Conservation (phyloP, 2,329 filamentous ascomycete species). For the Fusarium praegraminearum region DNA sequence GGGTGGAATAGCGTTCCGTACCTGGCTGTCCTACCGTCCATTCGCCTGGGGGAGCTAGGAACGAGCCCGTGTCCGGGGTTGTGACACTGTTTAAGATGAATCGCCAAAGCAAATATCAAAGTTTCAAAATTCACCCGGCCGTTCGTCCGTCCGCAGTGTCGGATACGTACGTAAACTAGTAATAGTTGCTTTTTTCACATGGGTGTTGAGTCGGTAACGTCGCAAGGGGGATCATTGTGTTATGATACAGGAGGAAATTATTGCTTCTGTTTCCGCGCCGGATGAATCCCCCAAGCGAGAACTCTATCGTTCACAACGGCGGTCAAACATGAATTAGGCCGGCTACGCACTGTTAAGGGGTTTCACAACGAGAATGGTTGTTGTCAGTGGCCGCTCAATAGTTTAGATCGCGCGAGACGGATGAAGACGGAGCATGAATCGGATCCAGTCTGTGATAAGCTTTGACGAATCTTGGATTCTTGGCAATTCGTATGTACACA, state of each 20-base stretch:
- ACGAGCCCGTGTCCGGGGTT: constrained; percentile 21
- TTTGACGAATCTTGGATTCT: constrained; percentile 15
- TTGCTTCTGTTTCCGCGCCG: constrained; percentile 12
- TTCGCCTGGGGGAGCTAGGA: constrained; percentile 26
- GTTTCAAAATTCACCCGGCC: constrained; percentile 35
- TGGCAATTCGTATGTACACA: constrained; percentile 3
- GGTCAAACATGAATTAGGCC: not conserved
- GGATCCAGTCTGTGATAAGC: constrained; percentile 19
- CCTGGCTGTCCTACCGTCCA: constrained; percentile 10
- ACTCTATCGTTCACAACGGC: not conserved
- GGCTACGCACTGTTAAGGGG: constrained; percentile 1
- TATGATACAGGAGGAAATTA: constrained; percentile 5
- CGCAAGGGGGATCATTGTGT: constrained; percentile 2
- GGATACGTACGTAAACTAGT: constrained; percentile 1
- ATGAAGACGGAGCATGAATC: constrained; percentile 5
- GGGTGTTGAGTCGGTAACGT: constrained; percentile 23
- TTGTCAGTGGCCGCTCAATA: not conserved
- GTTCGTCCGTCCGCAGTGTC: constrained; percentile 13
- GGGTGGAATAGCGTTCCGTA: constrained; percentile 29
- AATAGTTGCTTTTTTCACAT: constrained; percentile 15
- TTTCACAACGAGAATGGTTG: constrained; percentile 8
- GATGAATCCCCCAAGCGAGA: constrained; percentile 22
- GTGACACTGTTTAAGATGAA: constrained; percentile 20
- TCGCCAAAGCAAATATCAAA: constrained; percentile 31
- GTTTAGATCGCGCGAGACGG: constrained; percentile 5